These are phyloP conservation scores for Exophiala lecanii-corni DNA, from an alignment of 2,329 filamentous ascomycete species.

Conservation along the genomic window DNA sequence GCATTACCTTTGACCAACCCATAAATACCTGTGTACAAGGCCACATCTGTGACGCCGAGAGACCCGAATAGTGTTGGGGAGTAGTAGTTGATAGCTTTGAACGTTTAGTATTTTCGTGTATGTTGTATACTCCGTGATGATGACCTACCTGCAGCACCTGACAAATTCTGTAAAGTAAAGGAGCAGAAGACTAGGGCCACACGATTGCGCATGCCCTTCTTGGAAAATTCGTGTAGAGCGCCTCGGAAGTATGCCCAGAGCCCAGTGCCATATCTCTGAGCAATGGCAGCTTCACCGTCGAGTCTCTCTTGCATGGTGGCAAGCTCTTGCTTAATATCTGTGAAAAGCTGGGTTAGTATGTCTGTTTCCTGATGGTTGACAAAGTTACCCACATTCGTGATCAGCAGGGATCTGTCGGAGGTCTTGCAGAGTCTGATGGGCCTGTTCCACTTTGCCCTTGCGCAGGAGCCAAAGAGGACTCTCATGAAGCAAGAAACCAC, in stretches of 20 bases:
- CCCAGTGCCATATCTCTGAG: neutral
- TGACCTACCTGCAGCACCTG: slow-evolving; percentile 1
- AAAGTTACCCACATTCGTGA: neutral
- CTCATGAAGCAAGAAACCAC: slow-evolving; percentile 4
- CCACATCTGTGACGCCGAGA: slow-evolving; percentile 1
- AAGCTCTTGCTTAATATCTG: slow-evolving; percentile 2
- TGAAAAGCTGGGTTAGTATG: neutral
- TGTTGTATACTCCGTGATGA: neutral
- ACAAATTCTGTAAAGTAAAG: neutral
- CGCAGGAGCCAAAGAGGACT: slow-evolving; percentile 1
- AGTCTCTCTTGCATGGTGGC: slow-evolving; percentile 2
- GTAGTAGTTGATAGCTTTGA: slow-evolving; percentile 2
- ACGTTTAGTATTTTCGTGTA: too few relatives aligned
- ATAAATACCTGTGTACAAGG: slow-evolving; percentile 1
- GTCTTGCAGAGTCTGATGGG: slow-evolving; percentile 1
- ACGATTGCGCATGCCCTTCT: slow-evolving; percentile 4
- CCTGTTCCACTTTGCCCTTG: slow-evolving; percentile 5
- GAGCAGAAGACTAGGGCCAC: slow-evolving; percentile 1
- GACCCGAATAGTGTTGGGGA: slow-evolving; percentile 1
- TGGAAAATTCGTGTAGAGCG: slow-evolving; percentile 1
- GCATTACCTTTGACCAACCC: slow-evolving; percentile 2
- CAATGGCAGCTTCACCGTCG: slow-evolving; percentile 1
- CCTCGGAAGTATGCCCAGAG: slow-evolving; percentile 1
- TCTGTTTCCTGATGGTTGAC: neutral
- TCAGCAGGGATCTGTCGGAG: neutral